phyloP scores from a whole-genome alignment of 2,329 filamentous ascomycete species.

The Penicillium sp. region DNA sequence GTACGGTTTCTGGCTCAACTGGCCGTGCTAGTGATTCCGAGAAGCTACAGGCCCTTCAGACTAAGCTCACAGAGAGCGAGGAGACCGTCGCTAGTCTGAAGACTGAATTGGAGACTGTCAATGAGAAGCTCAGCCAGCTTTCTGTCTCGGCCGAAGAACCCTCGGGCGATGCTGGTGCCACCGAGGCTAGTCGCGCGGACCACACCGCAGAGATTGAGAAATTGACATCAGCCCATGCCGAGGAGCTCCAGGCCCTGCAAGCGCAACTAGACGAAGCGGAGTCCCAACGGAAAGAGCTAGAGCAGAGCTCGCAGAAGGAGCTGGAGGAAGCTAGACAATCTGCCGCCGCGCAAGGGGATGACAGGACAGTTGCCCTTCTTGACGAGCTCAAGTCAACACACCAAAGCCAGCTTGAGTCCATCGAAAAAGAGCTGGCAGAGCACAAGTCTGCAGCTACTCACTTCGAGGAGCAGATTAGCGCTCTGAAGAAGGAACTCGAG shows the following conservation, averaged over 20 bases:
- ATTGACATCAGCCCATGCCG: constrained; percentile 29
- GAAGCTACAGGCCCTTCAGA: constrained; percentile 35
- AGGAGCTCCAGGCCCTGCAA: constrained; percentile 33
- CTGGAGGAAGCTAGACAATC: constrained; percentile 38
- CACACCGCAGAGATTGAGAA: constrained; percentile 34
- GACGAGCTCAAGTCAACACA: constrained; percentile 39
- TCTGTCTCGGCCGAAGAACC: constrained; percentile 25
- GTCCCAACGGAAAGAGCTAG: constrained; percentile 33
- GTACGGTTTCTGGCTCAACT: constrained; percentile 30
- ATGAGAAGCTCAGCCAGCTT: constrained; percentile 34
- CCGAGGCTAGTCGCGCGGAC: constrained; percentile 27
- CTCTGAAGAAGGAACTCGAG: constrained; percentile 32
- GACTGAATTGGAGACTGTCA: constrained; percentile 33
- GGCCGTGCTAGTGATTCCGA: constrained; percentile 28
- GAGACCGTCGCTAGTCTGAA: constrained; percentile 32
- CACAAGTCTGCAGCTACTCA: constrained; percentile 30
- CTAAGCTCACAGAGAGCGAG: constrained; percentile 37
- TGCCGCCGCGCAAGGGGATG: constrained; percentile 35
- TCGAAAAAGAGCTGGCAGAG: constrained; percentile 34
- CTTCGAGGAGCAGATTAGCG: constrained; percentile 28
- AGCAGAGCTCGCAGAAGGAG: constrained; percentile 36
- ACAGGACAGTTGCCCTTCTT: constrained; percentile 32
- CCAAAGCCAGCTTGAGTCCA: constrained; percentile 32
- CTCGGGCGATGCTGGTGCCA: constrained; percentile 18
- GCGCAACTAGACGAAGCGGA: constrained; percentile 36